phyloP scores from a whole-genome alignment of 148 eudicot genomes.

The Vaccinium macrocarpon region DNA sequence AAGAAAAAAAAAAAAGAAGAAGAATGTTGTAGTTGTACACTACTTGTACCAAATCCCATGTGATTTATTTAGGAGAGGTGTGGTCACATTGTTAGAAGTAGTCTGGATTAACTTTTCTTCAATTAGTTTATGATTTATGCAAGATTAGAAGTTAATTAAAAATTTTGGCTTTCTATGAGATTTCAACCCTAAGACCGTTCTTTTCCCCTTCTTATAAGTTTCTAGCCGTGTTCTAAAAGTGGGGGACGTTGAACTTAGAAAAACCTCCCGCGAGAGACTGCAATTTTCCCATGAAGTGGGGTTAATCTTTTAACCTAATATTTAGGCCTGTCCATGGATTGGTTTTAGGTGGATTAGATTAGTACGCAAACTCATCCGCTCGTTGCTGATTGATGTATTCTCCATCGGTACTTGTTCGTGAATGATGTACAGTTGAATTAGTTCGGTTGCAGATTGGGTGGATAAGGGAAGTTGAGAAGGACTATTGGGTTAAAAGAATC shows the following conservation, averaged over 20 bases:
- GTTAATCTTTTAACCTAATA: not conserved
- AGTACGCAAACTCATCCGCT: too few species aligned
- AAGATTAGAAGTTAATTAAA: too few species aligned
- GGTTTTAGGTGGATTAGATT: too few species aligned
- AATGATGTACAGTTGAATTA: too few species aligned
- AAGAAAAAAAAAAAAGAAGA: not conserved
- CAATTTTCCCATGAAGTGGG: not conserved
- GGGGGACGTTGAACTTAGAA: not conserved
- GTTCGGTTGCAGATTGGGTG: too few species aligned
- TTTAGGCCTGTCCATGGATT: too few species aligned
- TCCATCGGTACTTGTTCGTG: too few species aligned
- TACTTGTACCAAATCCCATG: too few species aligned
- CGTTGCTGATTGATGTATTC: too few species aligned
- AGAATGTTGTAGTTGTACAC: not conserved
- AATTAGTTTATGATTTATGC: not conserved
- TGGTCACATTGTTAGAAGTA: not conserved
- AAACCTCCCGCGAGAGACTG: not conserved
- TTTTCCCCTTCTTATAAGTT: not conserved
- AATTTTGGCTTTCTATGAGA: not conserved
- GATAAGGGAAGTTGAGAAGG: too few species aligned
- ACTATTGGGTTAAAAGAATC: too few species aligned
- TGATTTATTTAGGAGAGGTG: too few species aligned
- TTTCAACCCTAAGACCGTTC: not conserved
- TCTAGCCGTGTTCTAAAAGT: not conserved
- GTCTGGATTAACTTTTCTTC: not conserved